phyloP scores from a whole-genome alignment of 176 grass and related monocot species.

The Elaeis guineensis region DNA sequence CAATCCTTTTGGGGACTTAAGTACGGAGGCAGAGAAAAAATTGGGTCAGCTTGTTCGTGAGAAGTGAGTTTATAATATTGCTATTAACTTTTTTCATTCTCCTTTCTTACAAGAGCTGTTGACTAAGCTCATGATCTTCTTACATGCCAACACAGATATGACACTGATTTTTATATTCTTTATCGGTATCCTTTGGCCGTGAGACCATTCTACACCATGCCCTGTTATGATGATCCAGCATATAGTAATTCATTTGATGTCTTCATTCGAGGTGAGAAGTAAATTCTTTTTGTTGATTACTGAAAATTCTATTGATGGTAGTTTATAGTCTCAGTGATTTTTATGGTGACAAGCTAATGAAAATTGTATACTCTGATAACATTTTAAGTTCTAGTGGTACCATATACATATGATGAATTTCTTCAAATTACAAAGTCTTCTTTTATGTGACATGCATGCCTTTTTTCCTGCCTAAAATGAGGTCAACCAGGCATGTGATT shows the following conservation, averaged over 20 bases:
- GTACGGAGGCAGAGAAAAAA: conserved; percentile 88
- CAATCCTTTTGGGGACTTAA: conserved; percentile 84
- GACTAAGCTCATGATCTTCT: background rate
- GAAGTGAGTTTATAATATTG: conserved; percentile 39
- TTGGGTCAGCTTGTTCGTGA: conserved; percentile 72
- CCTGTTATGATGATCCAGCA: conserved; percentile 58
- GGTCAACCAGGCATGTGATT: too few species aligned
- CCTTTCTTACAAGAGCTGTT: too few species aligned
- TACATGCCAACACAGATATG: conserved; percentile 45
- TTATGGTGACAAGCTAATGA: too few species aligned
- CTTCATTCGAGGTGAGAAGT: conserved; percentile 76
- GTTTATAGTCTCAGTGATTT: too few species aligned
- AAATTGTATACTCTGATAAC: too few species aligned
- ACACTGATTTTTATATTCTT: conserved; percentile 85
- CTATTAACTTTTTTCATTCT: background rate
- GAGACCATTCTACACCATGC: conserved; percentile 97
- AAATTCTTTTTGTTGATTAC: too few species aligned
- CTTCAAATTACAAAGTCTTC: too few species aligned
- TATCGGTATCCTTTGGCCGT: conserved; percentile 81
- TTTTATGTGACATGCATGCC: too few species aligned
- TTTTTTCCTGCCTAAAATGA: too few species aligned
- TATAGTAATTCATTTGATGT: conserved; percentile 98
- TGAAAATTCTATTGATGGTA: too few species aligned
- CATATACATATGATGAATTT: too few species aligned
- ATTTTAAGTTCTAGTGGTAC: too few species aligned